Evolutionary conservation across 768 basidiomycete species (phyloP).

Genomic region (Hysterangium stoloniferum): DNA sequence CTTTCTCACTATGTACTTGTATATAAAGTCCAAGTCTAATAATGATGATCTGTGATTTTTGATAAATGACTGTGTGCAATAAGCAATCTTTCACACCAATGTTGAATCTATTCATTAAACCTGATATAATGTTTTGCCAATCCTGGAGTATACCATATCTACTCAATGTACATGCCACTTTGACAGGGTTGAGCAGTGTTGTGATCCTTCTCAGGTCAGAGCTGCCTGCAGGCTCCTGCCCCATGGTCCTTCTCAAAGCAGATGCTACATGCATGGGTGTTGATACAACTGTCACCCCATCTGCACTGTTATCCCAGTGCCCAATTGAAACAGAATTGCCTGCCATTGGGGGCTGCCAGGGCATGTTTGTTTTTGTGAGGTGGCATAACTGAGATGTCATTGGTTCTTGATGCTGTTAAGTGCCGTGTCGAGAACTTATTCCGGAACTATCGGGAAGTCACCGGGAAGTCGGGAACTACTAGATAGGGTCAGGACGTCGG

Average conservation of each 20-base stretch:
- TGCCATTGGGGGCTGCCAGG: slow-evolving; percentile 17
- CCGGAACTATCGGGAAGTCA: no score
- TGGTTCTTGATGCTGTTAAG: no score
- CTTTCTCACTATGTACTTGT: slow-evolving; percentile 27
- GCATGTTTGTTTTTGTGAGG: no score
- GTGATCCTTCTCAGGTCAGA: slow-evolving; percentile 26
- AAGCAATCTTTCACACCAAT: slow-evolving; percentile 22
- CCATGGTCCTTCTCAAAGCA: slow-evolving; percentile 23
- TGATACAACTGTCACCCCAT: slow-evolving; percentile 16
- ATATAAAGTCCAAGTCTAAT: slow-evolving; percentile 25
- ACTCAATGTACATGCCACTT: slow-evolving; percentile 13
- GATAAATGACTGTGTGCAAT: slow-evolving; percentile 21
- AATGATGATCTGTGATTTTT: slow-evolving; percentile 28
- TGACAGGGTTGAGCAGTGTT: slow-evolving; percentile 24
- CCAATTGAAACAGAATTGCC: slow-evolving; percentile 24
- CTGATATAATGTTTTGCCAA: slow-evolving; percentile 24
- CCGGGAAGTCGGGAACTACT: no score
- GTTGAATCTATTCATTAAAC: slow-evolving; percentile 30
- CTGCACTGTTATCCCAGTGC: slow-evolving; percentile 17
- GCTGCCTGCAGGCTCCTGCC: slow-evolving; percentile 20
- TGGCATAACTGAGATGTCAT: no score
- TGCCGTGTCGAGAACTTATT: no score
- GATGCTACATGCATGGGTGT: slow-evolving; percentile 26
- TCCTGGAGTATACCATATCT: slow-evolving; percentile 13
- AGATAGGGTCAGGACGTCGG: no score